A percentile compares a stretch with the other conserved stretches of the same genome.
These are phyloP conservation scores for Helianthus tuberosus DNA, from an alignment of 129 eudicot species.

Conservation along the genomic window DNA sequence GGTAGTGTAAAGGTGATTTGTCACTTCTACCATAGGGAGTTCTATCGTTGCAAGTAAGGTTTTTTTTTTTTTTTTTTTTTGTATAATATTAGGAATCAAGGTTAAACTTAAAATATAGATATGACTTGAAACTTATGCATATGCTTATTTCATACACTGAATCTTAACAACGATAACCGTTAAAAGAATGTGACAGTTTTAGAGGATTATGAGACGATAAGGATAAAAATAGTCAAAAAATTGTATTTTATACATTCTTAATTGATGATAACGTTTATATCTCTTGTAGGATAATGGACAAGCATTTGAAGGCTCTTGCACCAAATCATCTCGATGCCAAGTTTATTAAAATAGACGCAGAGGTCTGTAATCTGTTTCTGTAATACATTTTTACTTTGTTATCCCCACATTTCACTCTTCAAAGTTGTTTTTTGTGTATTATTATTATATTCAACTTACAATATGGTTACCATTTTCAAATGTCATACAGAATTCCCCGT, in stretches of 20 bases:
- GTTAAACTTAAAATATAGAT: no score
- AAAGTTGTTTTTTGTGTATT: background rate
- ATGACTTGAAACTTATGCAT: no score
- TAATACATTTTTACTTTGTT: background rate
- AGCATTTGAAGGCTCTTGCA: conserved; percentile 87
- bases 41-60: conserved; percentile 95
- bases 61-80: background rate
- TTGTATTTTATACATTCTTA: background rate
- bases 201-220: no score
- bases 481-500: conserved; percentile 86
- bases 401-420: no score
- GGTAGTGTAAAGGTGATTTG: conserved; percentile 76
- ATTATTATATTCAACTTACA: background rate
- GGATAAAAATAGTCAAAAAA: no score
- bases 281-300: conserved; percentile 85
- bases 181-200: no score
- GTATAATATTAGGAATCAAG: no score
- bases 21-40: conserved; percentile 93
- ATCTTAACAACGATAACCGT: background rate
- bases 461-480: background rate
- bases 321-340: conserved; percentile 67
- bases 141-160: background rate
- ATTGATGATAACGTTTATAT: conserved; percentile 9
- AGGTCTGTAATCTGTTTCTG: conserved; percentile 73
- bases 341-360: conserved; percentile 86